phyloP scores from a whole-genome alignment of 2,329 filamentous ascomycete species.

The Botrytis galanthina region DNA sequence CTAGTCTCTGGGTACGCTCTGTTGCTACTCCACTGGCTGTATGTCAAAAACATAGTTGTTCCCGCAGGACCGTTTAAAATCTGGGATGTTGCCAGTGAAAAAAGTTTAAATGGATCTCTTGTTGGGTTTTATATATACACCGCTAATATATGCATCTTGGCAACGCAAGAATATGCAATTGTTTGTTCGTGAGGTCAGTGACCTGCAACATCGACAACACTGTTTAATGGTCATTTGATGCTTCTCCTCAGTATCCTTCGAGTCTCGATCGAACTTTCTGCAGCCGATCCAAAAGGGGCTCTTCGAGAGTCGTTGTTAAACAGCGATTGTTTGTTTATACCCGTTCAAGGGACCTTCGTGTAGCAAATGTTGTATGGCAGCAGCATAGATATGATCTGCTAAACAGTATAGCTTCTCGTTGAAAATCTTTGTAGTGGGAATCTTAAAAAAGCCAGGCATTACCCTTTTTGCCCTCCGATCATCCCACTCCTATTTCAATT shows the following conservation, averaged over 20 bases:
- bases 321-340: neutral
- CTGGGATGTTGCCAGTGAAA: neutral
- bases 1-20: neutral
- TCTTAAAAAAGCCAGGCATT: neutral
- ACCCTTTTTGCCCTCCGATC: neutral
- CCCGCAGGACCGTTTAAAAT: neutral
- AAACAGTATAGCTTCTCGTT: neutral
- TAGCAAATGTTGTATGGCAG: neutral
- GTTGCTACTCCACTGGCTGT: neutral
- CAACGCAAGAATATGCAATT: neutral
- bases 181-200: neutral
- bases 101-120: neutral
- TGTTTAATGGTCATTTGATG: neutral
- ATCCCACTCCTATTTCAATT: neutral
- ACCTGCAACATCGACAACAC: neutral
- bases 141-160: neutral
- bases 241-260: neutral
- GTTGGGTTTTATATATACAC: neutral
- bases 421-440: neutral
- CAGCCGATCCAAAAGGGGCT: neutral
- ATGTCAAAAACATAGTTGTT: neutral
- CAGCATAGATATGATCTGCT: neutral
- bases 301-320: neutral
- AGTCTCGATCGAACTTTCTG: too few species aligned
- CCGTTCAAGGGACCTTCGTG: neutral